Percentiles rank a stretch among this genome's conserved stretches.
Conservation (phyloP, 148 eudicot species). For the Vaccinium vitisidaea region DNA sequence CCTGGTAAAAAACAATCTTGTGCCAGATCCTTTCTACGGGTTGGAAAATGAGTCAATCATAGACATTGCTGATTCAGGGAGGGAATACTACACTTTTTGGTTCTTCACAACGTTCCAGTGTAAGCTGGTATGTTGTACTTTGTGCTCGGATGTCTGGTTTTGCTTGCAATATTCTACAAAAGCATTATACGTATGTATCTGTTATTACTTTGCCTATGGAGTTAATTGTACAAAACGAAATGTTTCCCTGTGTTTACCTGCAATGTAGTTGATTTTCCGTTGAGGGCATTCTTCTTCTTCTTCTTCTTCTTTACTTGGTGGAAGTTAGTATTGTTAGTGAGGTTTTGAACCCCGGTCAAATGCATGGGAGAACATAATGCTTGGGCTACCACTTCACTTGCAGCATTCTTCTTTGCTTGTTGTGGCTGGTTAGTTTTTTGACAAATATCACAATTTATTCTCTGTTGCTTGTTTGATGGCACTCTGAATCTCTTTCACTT, state of each 20-base stretch:
- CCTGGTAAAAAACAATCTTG: slow-evolving; percentile 68
- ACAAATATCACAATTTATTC: background rate
- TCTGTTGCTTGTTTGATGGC: slow-evolving; percentile 1
- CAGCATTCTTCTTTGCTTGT: background rate
- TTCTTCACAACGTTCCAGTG: slow-evolving; percentile 75
- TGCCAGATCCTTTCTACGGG: slow-evolving; percentile 95
- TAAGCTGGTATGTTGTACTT: slow-evolving; percentile 61
- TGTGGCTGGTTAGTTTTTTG: background rate
- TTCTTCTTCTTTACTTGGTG: no score
- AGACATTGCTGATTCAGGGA: slow-evolving; percentile 94
- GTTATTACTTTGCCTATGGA: background rate
- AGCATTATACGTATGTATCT: background rate
- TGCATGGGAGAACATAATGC: no score
- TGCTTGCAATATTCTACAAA: slow-evolving; percentile 1
- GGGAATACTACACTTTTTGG: slow-evolving; percentile 95
- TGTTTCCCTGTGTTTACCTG: background rate
- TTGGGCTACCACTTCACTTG: no score
- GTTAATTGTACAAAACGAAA: background rate
- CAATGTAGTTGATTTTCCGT: background rate
- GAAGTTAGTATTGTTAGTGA: no score
- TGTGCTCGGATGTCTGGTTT: background rate
- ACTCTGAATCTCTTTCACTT: background rate
- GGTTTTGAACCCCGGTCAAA: no score
- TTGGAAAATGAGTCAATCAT: slow-evolving; percentile 79
- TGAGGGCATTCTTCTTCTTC: background rate